Evolutionary conservation across 1,284 basidiomycete species (phyloP), one percentile per base, ranked within the genome.

Genomic region (Microbotryum violaceum): DNA sequence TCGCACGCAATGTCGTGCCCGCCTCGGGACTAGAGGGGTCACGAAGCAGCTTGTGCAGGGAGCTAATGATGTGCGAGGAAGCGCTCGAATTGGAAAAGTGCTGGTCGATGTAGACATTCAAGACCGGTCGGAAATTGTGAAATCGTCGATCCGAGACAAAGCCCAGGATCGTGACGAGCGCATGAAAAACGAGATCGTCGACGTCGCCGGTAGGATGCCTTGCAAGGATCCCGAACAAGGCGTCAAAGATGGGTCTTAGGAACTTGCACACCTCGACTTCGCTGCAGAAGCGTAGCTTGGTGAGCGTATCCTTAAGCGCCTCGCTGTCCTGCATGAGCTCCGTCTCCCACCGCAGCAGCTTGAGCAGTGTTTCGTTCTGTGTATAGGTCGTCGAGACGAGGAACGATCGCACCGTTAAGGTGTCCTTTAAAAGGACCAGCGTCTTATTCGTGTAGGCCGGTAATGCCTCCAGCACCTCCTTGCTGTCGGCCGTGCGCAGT

Each of bases 131-230:
- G 79, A 97, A 97, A 74, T 96, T 91, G 75, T 85, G 89, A 80
- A 97, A 96, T n/a, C 92, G 83, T 29, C 93, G 84, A 76, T 97
- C 93, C 70, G 91, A 88, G 18, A 91, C 85, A 66, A 97, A 93
- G 2, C 66, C 65, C 16, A 77, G 83, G 2, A 97, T 86, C 4
- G 86, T 91, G 58, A 97, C 88, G 18, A 98, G 81, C 2, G 89
- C 88, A 70, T 89, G 87, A 80, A 97, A 96, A 8, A 94, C 87
- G 20, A 91, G 79, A 64, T 85, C 81, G 70, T 97, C 90, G 75
- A 96, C 82, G 71, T 92, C 87, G 45, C 86, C 85, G 20, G 79
- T 77, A 63, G 85, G 82, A 70, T 93, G 93, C 66, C 80, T 81
- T 21, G 80, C 77, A 53, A 97, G 80, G 66, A 97, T 91, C 20